These are phyloP conservation scores for Paecilomyces niveus DNA, from an alignment of 2,329 filamentous ascomycete species.

Conservation along the genomic window DNA sequence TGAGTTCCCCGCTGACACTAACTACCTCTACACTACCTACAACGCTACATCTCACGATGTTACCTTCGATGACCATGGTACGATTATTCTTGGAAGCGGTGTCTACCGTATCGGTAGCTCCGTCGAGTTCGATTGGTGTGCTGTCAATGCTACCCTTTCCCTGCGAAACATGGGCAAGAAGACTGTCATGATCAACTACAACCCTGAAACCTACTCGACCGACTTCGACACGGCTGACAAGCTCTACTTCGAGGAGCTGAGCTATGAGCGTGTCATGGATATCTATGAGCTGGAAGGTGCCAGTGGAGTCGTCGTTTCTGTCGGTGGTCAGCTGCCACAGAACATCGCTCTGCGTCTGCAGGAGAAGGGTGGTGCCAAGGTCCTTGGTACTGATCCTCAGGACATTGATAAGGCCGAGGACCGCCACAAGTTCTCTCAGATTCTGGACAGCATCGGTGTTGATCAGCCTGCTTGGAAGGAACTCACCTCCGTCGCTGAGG, in stretches of 20 bases:
- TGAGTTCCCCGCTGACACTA: conserved; percentile 90
- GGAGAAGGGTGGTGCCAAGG: conserved; percentile 79
- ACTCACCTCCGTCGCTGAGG: conserved; percentile 79
- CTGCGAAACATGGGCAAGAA: conserved; percentile 85
- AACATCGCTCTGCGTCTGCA: conserved; percentile 95
- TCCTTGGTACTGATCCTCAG: conserved; percentile 84
- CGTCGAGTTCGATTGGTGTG: conserved; percentile 98
- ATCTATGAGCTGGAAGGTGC: conserved; percentile 91
- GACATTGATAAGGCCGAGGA: conserved; percentile 99
- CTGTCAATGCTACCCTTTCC: conserved; percentile 79
- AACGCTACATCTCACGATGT: conserved; percentile 93
- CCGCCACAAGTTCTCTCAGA: conserved; percentile 95
- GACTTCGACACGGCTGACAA: conserved; percentile 87
- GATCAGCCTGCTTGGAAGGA: conserved; percentile 99
- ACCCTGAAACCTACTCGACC: conserved; percentile 73
- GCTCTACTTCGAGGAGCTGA: conserved; percentile 94
- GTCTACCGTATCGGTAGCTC: conserved; percentile 97
- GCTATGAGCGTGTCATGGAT: conserved; percentile 97
- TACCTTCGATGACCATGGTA: conserved; percentile 85
- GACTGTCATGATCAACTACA: conserved; percentile 95
- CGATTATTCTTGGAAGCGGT: conserved; percentile 82
- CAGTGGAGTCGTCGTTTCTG: conserved; percentile 84
- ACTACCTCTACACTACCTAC: conserved; percentile 97
- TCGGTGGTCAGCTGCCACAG: conserved; percentile 92
- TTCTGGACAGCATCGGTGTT: conserved; percentile 91